Evolutionary conservation across 805 yeast genomes (phyloP).

Genomic region (Candida bentonensis): DNA sequence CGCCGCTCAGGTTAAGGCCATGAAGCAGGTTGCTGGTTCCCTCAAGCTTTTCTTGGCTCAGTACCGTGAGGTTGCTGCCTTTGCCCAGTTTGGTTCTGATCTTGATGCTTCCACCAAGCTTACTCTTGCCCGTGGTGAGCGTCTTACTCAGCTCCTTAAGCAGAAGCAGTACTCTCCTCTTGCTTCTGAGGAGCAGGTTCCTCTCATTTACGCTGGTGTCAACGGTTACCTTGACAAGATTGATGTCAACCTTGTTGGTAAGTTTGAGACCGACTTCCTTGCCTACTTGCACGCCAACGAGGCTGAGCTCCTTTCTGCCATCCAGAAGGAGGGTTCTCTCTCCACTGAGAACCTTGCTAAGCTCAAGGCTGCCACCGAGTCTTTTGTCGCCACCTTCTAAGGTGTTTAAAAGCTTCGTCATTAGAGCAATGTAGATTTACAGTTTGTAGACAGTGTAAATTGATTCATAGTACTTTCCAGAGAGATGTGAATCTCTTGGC

Average conservation of each 20-base stretch:
- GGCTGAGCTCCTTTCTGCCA: slow-evolving; percentile 66
- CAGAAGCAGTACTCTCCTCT: slow-evolving; percentile 96
- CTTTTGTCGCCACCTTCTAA: slow-evolving; percentile 84
- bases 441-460: background rate
- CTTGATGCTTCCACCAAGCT: slow-evolving; percentile 99
- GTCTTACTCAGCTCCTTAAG: slow-evolving; percentile 96
- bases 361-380: slow-evolving; percentile 83
- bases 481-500: no score
- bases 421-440: background rate
- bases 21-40: slow-evolving; percentile 99
- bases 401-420: slow-evolving; percentile 1
- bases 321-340: slow-evolving; percentile 81
- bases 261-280: slow-evolving; percentile 86
- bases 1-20: slow-evolving; percentile 99
- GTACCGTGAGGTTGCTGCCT: slow-evolving; percentile 99
- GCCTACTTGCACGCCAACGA: slow-evolving; percentile 87
- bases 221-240: slow-evolving; percentile 93
- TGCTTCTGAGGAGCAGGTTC: slow-evolving; percentile 98
- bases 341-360: slow-evolving; percentile 73
- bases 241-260: slow-evolving; percentile 73
- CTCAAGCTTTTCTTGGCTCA: slow-evolving; percentile 99
- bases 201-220: slow-evolving; percentile 98
- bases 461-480: background rate
- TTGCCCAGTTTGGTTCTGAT: slow-evolving; percentile 99
- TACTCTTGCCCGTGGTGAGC: slow-evolving; percentile 99